phyloP scores from a whole-genome alignment of 140 eudicot genomes.

The Bidens hawaiensis region DNA sequence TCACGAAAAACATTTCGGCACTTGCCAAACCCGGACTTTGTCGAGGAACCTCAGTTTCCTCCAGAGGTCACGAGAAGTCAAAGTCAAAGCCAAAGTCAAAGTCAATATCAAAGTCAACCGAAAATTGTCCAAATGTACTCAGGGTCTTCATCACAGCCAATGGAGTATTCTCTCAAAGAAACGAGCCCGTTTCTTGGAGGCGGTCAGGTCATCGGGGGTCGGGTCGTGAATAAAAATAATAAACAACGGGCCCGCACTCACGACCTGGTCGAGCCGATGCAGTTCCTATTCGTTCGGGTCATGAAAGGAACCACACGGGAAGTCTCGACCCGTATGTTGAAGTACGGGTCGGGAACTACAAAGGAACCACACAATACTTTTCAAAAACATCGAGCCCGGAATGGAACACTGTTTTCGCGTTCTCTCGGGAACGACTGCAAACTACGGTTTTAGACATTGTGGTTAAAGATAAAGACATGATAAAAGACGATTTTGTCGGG shows the following conservation, averaged over 20 bases:
- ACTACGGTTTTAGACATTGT: conserved; percentile 62
- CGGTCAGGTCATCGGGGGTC: conserved; percentile 68
- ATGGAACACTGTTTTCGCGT: conserved; percentile 82
- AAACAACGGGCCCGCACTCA: conserved; percentile 47
- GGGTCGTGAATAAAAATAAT: conserved; percentile 50
- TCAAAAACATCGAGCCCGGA: conserved; percentile 56
- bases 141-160: conserved; percentile 45
- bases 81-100: conserved; percentile 28
- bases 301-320: conserved; percentile 71
- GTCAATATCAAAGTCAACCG: conserved; percentile 43
- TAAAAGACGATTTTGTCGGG: conserved; percentile 79
- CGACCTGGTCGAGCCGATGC: conserved; percentile 84
- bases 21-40: conserved; percentile 42
- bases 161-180: conserved; percentile 61
- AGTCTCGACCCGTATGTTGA: conserved; percentile 86
- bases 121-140: conserved; percentile 38
- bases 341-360: conserved; percentile 75
- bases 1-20: conserved; percentile 42
- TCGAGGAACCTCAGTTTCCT: conserved; percentile 32
- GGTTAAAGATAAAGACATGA: conserved; percentile 67
- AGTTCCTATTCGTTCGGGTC: conserved; percentile 69
- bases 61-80: conserved; percentile 43
- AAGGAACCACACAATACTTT: conserved; percentile 66
- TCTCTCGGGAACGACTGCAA: conserved; percentile 66
- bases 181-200: conserved; percentile 86